Percentiles rank a stretch among this genome's conserved stretches.
Conservation (phyloP, 2,329 filamentous ascomycete species). For the Trichophyton schoenleinii region DNA sequence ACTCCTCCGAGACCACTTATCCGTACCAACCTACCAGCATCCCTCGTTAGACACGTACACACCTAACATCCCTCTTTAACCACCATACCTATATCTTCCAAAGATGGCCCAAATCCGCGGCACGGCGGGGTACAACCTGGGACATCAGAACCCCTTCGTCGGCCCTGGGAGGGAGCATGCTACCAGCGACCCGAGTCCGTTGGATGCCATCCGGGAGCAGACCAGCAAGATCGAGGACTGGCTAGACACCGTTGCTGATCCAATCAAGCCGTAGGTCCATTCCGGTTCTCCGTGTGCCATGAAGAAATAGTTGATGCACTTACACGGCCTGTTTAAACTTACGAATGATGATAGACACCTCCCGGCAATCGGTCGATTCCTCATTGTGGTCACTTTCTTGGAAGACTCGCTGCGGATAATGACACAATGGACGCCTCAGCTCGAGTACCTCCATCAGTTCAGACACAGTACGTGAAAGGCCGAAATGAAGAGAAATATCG, state of each 20-base stretch:
- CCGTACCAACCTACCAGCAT: too few species aligned
- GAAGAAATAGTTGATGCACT: neutral
- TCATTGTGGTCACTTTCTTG: constrained; percentile 96
- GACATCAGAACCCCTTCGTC: constrained; percentile 59
- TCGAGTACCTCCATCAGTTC: constrained; percentile 85
- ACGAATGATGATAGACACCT: constrained; percentile 56
- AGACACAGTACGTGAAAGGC: constrained; percentile 62
- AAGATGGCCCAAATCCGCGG: constrained; percentile 45
- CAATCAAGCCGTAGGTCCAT: constrained; percentile 72
- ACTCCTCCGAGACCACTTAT: too few species aligned
- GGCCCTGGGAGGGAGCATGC: constrained; percentile 47
- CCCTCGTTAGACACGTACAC: neutral
- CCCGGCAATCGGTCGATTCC: constrained; percentile 86
- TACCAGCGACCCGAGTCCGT: constrained; percentile 57
- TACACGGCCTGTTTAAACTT: constrained; percentile 4
- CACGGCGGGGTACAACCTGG: constrained; percentile 71
- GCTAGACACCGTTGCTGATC: constrained; percentile 75
- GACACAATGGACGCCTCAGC: constrained; percentile 94
- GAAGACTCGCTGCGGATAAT: constrained; percentile 93
- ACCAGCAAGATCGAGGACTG: constrained; percentile 97
- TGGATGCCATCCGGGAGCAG: constrained; percentile 83
- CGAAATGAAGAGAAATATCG: neutral
- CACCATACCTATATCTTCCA: neutral
- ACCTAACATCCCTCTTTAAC: neutral
- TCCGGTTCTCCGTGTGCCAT: constrained; percentile 12